phyloP scores from a whole-genome alignment of 345 rosid species.

The Eucalyptus paniculata region DNA sequence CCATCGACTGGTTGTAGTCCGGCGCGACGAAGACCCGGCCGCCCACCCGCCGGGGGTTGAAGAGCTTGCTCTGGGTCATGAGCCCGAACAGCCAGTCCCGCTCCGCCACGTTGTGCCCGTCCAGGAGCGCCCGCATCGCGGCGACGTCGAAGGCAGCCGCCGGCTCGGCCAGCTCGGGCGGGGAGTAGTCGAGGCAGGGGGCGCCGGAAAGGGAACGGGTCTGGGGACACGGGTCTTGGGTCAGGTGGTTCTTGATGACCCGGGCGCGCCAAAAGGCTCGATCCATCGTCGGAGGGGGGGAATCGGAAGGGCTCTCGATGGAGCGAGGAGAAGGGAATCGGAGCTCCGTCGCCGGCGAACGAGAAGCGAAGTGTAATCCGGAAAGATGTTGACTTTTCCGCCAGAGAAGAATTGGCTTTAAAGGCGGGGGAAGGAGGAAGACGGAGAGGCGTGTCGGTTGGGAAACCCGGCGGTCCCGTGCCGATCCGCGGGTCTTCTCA shows the following conservation, averaged over 20 bases:
- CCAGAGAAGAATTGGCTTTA: not conserved
- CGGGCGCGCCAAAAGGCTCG: conserved; percentile 39
- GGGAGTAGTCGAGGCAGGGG: conserved; percentile 44
- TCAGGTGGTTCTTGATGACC: conserved; percentile 47
- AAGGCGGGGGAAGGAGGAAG: not conserved
- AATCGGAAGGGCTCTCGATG: not conserved
- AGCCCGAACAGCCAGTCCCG: conserved; percentile 79
- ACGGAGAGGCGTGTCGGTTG: not conserved
- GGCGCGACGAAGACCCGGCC: conserved; percentile 62
- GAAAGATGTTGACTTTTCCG: no score
- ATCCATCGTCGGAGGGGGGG: conserved; percentile 6
- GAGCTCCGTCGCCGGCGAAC: not conserved
- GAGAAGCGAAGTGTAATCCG: not conserved
- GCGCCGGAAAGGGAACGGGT: conserved; percentile 11
- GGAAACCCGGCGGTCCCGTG: not conserved
- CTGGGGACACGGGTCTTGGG: not conserved
- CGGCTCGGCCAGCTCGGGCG: conserved; percentile 54
- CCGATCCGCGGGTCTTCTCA: not conserved
- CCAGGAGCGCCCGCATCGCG: conserved; percentile 63
- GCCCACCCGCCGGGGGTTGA: conserved; percentile 58
- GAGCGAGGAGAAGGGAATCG: not conserved
- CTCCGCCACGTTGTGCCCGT: conserved; percentile 53
- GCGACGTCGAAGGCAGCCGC: conserved; percentile 28
- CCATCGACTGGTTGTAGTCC: conserved; percentile 85
- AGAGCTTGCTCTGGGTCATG: conserved; percentile 53